Conservation (phyloP, 306 rosid species). For the Prunus salicina region DNA sequence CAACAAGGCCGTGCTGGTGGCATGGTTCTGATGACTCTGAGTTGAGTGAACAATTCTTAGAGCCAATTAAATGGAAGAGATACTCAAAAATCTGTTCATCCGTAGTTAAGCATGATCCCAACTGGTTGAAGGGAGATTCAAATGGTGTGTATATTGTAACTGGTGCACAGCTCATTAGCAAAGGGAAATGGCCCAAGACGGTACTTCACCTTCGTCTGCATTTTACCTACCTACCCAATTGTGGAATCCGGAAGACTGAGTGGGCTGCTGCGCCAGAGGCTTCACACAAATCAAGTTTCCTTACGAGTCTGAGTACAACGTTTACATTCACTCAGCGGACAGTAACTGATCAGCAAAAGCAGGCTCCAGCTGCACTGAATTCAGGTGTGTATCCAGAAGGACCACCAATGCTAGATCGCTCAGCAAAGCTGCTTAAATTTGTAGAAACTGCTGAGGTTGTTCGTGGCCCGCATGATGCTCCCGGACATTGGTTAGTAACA, state of each 20-base stretch:
- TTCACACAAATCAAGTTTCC: slow-evolving; percentile 70
- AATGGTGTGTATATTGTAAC: slow-evolving; percentile 81
- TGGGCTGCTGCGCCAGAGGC: slow-evolving; percentile 80
- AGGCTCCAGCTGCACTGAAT: slow-evolving; percentile 67
- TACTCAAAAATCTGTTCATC: slow-evolving; percentile 84
- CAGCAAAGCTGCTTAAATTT: slow-evolving; percentile 63
- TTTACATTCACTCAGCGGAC: slow-evolving; percentile 84
- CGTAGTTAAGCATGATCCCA: slow-evolving; percentile 74
- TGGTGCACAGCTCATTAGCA: slow-evolving; percentile 81
- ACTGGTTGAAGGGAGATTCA: slow-evolving; percentile 61
- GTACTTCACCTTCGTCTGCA: slow-evolving; percentile 84
- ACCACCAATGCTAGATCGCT: slow-evolving; percentile 63
- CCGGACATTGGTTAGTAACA: slow-evolving; percentile 91
- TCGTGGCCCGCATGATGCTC: slow-evolving; percentile 86
- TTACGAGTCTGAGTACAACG: slow-evolving; percentile 82
- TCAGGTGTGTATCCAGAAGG: slow-evolving; percentile 89
- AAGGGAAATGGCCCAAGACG: slow-evolving; percentile 87
- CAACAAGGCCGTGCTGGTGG: slow-evolving; percentile 48
- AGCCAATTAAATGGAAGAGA: slow-evolving; percentile 81
- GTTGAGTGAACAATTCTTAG: slow-evolving; percentile 52
- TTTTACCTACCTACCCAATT: slow-evolving; percentile 62
- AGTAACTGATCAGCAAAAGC: slow-evolving; percentile 53
- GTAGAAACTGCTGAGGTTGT: slow-evolving; percentile 83
- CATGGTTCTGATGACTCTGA: slow-evolving; percentile 74
- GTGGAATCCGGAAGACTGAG: slow-evolving; percentile 69